Conservation (phyloP, 495 filamentous ascomycete species). For the Aspergillus avenaceus region DNA sequence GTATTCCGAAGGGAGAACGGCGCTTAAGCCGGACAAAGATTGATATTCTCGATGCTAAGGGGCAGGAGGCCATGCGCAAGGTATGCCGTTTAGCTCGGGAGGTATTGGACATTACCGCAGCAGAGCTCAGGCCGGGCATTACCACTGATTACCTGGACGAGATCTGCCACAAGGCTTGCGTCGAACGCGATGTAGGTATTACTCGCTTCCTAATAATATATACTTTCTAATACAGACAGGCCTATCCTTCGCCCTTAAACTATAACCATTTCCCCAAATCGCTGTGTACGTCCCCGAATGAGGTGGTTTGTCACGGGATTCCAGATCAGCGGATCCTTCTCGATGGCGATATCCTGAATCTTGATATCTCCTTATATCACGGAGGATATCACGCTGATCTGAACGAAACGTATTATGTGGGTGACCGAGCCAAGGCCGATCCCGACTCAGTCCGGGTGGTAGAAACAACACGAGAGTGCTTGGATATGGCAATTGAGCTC, state of each 20-base stretch:
- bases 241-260: slow-evolving; percentile 80
- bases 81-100: slow-evolving; percentile 71
- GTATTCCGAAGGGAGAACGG: slow-evolving; percentile 62
- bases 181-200: slow-evolving; percentile 66
- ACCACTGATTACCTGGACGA: slow-evolving; percentile 83
- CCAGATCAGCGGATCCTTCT: slow-evolving; percentile 61
- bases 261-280: slow-evolving; percentile 85
- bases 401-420: slow-evolving; percentile 73
- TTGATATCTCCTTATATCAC: slow-evolving; percentile 69
- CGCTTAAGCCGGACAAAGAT: slow-evolving; percentile 59
- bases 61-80: slow-evolving; percentile 71
- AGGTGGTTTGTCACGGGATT: slow-evolving; percentile 77
- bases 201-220: neutral
- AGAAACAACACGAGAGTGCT: slow-evolving; percentile 60
- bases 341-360: slow-evolving; percentile 70
- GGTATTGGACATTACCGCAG: slow-evolving; percentile 74
- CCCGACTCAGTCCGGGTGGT: slow-evolving; percentile 62
- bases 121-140: slow-evolving; percentile 63
- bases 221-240: slow-evolving; percentile 40
- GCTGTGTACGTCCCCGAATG: slow-evolving; percentile 75
- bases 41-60: slow-evolving; percentile 58
- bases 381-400: slow-evolving; percentile 67
- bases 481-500: slow-evolving; percentile 62
- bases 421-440: slow-evolving; percentile 60
- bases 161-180: slow-evolving; percentile 74